Evolutionary conservation across 1,284 basidiomycete genomes (phyloP).

Genomic region (Sanghuangporus baumii): DNA sequence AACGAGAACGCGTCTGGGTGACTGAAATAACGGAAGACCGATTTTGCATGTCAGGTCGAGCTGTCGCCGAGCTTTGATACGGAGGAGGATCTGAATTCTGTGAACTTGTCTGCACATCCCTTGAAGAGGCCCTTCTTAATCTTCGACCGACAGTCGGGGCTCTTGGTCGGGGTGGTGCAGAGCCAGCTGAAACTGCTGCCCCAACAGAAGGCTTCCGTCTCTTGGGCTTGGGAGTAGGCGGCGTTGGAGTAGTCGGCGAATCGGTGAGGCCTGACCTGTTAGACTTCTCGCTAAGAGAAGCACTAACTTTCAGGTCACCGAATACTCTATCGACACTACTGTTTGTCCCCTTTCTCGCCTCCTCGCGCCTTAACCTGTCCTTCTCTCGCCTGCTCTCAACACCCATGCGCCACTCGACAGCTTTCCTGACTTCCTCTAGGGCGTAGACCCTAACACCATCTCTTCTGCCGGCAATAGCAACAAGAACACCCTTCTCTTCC

Average conservation of each 20-base stretch:
- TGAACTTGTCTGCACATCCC: not conserved
- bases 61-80: conserved; percentile 36
- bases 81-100: conserved; percentile 38
- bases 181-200: conserved; percentile 48
- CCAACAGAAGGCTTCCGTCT: conserved; percentile 24
- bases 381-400: conserved; percentile 69
- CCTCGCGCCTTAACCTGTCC: conserved; percentile 60
- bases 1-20: conserved; percentile 36
- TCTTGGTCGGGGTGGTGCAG: conserved; percentile 24
- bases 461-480: conserved; percentile 75
- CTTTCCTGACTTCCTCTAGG: conserved; percentile 74
- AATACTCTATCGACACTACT: conserved; percentile 23
- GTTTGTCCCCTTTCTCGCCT: conserved; percentile 43
- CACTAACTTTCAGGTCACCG: conserved; percentile 22
- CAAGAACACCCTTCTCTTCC: conserved; percentile 80
- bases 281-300: conserved; percentile 2
- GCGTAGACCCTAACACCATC: conserved; percentile 83
- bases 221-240: conserved; percentile 25
- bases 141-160: conserved; percentile 20
- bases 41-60: conserved; percentile 15
- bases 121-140: conserved; percentile 5
- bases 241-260: conserved; percentile 14
- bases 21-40: conserved; percentile 27
- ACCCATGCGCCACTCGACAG: conserved; percentile 79
- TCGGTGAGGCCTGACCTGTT: not conserved